A percentile compares a stretch with the other conserved stretches of the same genome.
Conservation (phyloP, 2,329 filamentous ascomycete species). For the Stachybotrys chartarum region DNA sequence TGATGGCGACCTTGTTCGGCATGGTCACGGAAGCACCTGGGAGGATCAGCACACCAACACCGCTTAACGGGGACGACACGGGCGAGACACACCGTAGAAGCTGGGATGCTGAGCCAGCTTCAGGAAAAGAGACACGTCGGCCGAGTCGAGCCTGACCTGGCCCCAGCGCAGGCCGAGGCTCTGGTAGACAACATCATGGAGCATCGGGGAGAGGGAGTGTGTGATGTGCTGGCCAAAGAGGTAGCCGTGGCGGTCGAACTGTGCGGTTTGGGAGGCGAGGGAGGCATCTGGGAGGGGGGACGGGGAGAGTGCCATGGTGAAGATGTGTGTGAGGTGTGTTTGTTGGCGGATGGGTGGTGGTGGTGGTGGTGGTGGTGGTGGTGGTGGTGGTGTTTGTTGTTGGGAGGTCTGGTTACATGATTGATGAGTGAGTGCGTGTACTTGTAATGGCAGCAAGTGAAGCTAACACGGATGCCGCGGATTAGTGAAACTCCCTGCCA, state of each 20-base stretch:
- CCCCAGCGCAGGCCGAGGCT: constrained; percentile 42
- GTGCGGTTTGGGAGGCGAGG: constrained; percentile 8
- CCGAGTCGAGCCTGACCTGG: constrained; percentile 45
- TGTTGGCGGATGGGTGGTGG: too few species aligned
- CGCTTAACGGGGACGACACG: not conserved
- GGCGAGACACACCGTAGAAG: constrained; percentile 47
- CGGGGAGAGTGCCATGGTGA: not conserved
- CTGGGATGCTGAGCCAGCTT: constrained; percentile 45
- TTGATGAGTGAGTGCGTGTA: too few species aligned
- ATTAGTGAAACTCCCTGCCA: too few species aligned
- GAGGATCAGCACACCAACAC: not conserved
- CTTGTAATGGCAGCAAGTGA: too few species aligned
- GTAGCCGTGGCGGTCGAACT: constrained; percentile 40
- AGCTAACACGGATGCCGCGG: too few species aligned
- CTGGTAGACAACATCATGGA: constrained; percentile 48
- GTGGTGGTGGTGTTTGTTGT: too few species aligned
- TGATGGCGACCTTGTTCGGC: constrained; percentile 75
- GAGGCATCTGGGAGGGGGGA: not conserved
- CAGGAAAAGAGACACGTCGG: constrained; percentile 40
- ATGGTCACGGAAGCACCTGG: constrained; percentile 68
- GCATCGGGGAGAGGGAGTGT: constrained; percentile 46
- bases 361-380: too few species aligned
- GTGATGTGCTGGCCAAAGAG: constrained; percentile 51
- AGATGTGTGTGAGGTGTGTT: not conserved
- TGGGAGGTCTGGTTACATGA: too few species aligned